Percentiles rank a stretch among this genome's conserved stretches.
Evolutionary conservation across 2,329 filamentous ascomycete species (phyloP).

Genomic region (Zopfia rhizophila): DNA sequence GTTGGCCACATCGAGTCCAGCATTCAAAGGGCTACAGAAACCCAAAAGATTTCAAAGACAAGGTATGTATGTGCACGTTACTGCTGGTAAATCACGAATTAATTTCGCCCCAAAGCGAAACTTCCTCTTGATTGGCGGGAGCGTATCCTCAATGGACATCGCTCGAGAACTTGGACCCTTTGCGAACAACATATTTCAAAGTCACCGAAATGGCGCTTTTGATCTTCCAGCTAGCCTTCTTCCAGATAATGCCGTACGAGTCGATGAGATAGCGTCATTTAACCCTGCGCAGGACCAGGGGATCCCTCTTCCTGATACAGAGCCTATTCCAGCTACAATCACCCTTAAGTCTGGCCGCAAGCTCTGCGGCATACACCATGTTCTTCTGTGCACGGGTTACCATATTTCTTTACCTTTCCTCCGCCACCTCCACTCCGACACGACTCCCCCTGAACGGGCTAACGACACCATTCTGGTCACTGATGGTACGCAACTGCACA

Average conservation of each 20-base stretch:
- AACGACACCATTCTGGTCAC: constrained; percentile 68
- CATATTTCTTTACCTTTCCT: constrained; percentile 75
- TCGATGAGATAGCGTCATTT: constrained; percentile 64
- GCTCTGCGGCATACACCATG: constrained; percentile 67
- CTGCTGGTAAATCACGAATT: constrained; percentile 41
- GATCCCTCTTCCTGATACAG: constrained; percentile 25
- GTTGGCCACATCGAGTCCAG: constrained; percentile 57
- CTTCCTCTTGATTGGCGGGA: constrained; percentile 66
- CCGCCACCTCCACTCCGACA: constrained; percentile 60
- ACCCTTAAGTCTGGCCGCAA: constrained; percentile 64
- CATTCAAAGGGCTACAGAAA: constrained; percentile 65
- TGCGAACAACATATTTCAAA: constrained; percentile 62
- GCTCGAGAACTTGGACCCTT: constrained; percentile 61
- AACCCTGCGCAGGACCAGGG: constrained; percentile 29
- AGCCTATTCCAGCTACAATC: constrained; percentile 61
- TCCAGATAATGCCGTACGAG: constrained; percentile 63
- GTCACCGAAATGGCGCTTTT: constrained; percentile 69
- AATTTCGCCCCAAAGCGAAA: constrained; percentile 51
- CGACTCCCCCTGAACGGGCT: constrained; percentile 57
- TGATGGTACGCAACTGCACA: constrained; percentile 71
- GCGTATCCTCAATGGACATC: constrained; percentile 66
- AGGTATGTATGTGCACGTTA: constrained; percentile 62
- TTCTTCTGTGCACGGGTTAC: constrained; percentile 76
- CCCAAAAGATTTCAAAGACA: constrained; percentile 61
- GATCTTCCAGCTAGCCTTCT: constrained; percentile 66